These are phyloP conservation scores for Dipodascus geniculatus DNA, from an alignment of 805 yeast genomes.

Conservation along the genomic window DNA sequence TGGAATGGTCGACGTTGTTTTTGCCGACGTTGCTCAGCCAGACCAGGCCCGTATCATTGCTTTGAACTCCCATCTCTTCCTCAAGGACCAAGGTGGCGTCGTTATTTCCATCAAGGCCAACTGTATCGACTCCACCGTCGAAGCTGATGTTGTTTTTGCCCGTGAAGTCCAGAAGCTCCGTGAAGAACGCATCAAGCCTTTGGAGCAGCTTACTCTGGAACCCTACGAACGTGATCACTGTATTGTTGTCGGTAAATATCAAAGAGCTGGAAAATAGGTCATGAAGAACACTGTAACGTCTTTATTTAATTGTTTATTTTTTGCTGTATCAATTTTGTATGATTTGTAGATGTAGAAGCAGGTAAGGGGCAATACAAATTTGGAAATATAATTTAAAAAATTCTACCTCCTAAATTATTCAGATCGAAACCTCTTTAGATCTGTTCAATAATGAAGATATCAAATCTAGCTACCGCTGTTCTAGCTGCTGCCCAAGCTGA, in stretches of 20 bases:
- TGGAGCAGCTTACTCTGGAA: conserved; percentile 96
- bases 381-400: too few species aligned
- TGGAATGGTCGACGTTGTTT: conserved; percentile 97
- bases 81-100: conserved; percentile 97
- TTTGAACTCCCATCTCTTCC: conserved; percentile 92
- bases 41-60: conserved; percentile 99
- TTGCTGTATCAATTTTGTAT: background rate
- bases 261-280: conserved; percentile 63
- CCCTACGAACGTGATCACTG: conserved; percentile 99
- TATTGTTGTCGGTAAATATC: conserved; percentile 93
- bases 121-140: conserved; percentile 99
- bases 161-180: conserved; percentile 98
- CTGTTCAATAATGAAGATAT: too few species aligned
- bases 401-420: too few species aligned
- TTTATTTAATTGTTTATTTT: conserved; percentile 1
- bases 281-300: too few species aligned
- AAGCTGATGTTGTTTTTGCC: conserved; percentile 98
- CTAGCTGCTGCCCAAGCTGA: background rate
- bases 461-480: background rate
- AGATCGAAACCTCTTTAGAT: too few species aligned
- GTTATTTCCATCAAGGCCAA: conserved; percentile 98
- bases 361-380: too few species aligned
- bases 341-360: too few species aligned
- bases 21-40: conserved; percentile 99
- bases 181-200: conserved; percentile 96